Conservation (phyloP, 2,329 filamentous ascomycete species). For the Penicillium psychrosexuale region DNA sequence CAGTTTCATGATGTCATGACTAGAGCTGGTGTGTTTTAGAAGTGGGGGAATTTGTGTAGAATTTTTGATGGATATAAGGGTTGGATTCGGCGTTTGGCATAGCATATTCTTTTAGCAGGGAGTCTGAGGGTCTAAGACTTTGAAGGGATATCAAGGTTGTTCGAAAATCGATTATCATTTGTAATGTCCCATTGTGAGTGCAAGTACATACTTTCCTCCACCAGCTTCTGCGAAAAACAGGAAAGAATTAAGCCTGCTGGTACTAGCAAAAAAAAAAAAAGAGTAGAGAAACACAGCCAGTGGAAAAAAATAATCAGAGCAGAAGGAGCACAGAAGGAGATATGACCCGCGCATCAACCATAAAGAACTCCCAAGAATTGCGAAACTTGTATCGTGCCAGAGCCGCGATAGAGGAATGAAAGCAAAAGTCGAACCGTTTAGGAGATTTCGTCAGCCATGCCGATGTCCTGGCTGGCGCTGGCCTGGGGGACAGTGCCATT, state of each 20-base stretch:
- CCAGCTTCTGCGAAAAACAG: constrained; percentile 5
- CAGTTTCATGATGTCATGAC: constrained; percentile 87
- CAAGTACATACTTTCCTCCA: constrained; percentile 22
- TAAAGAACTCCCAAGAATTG: constrained; percentile 12
- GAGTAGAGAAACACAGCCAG: constrained; percentile 11
- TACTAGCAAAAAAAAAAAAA: constrained; percentile 13
- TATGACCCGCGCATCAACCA: constrained; percentile 27
- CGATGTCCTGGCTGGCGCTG: constrained; percentile 51
- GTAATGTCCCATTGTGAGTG: constrained; percentile 12
- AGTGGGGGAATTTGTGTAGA: not conserved
- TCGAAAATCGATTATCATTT: constrained; percentile 5
- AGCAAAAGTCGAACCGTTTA: constrained; percentile 28
- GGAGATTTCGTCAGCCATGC: constrained; percentile 56
- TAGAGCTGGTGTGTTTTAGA: constrained; percentile 74
- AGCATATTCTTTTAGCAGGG: not conserved
- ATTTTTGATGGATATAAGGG: constrained; percentile 6
- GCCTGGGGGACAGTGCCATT: constrained; percentile 50
- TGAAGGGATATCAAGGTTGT: not conserved
- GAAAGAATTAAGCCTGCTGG: constrained; percentile 7
- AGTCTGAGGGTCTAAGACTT: not conserved
- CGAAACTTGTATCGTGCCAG: constrained; percentile 5
- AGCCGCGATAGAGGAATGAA: constrained; percentile 1
- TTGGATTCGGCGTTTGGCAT: not conserved
- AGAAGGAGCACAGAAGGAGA: constrained; percentile 19
- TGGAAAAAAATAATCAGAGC: constrained; percentile 7